Evolutionary conservation across 78 protist species (phyloP).

Genomic region (Pigoraptor vietnamica): DNA sequence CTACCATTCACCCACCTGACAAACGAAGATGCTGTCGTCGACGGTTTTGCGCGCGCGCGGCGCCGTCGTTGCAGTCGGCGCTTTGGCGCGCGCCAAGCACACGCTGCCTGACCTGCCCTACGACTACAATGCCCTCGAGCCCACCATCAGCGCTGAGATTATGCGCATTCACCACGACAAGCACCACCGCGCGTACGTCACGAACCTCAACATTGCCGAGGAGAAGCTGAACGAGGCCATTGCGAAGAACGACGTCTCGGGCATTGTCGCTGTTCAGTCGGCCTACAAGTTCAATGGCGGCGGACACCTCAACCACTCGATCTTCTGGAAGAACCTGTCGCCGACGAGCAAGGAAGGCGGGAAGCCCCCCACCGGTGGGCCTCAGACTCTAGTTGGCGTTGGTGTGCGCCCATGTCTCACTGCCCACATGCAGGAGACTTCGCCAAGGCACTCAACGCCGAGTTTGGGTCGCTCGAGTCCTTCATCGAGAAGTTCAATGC

Average conservation of each 20-base stretch:
- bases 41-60: neutral
- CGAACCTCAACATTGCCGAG: conserved; percentile 70
- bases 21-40: neutral
- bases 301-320: conserved; percentile 91
- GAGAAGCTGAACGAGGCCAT: conserved; percentile 39
- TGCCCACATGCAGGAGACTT: neutral
- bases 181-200: conserved; percentile 75
- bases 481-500: conserved; percentile 59
- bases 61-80: neutral
- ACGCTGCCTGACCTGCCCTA: conserved; percentile 82
- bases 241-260: conserved; percentile 21
- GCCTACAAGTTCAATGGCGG: conserved; percentile 90
- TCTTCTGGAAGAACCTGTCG: conserved; percentile 88
- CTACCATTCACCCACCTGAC: too few species aligned
- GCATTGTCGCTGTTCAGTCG: conserved; percentile 62
- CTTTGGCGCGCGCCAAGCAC: conserved; percentile 10
- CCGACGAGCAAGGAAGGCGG: conserved; percentile 69
- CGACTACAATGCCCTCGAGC: conserved; percentile 78
- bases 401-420: too few species aligned
- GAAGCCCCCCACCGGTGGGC: conserved; percentile 47
- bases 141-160: conserved; percentile 61
- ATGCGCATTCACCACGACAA: conserved; percentile 62
- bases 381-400: too few species aligned
- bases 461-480: conserved; percentile 62
- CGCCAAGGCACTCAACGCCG: neutral